Conservation (phyloP, 352 stramenopile species). For the Pythium biforme region DNA sequence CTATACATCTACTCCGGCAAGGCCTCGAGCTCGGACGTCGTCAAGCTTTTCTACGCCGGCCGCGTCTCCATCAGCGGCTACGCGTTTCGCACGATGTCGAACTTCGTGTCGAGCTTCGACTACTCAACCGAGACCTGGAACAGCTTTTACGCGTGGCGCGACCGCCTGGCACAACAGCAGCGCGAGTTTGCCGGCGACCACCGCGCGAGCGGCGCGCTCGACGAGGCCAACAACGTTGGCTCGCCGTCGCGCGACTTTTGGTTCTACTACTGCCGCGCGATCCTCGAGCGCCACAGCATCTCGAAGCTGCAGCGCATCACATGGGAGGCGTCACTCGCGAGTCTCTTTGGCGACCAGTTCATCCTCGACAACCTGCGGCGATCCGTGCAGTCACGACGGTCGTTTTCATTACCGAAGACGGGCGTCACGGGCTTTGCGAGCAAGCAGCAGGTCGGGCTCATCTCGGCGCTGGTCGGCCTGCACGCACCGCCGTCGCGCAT, state of each 20-base stretch:
- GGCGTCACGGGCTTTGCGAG: not conserved
- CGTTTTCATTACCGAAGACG: slow-evolving; percentile 2
- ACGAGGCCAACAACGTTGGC: slow-evolving; percentile 47
- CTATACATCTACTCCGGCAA: slow-evolving; percentile 87
- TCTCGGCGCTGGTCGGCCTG: slow-evolving; percentile 15
- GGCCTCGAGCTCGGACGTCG: slow-evolving; percentile 66
- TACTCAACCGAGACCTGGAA: slow-evolving; percentile 81
- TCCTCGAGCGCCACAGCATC: slow-evolving; percentile 64
- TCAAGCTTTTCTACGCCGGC: slow-evolving; percentile 81
- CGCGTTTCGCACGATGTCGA: slow-evolving; percentile 76
- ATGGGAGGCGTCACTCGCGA: slow-evolving; percentile 69
- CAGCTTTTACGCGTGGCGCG: slow-evolving; percentile 69
- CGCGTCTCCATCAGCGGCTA: slow-evolving; percentile 77
- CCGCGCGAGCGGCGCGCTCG: slow-evolving; percentile 34
- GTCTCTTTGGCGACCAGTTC: slow-evolving; percentile 61
- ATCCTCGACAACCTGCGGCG: slow-evolving; percentile 45
- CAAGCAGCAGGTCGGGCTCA: slow-evolving; percentile 14
- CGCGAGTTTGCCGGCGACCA: not conserved
- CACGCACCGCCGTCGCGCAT: slow-evolving; percentile 21
- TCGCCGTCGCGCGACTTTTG: slow-evolving; percentile 69
- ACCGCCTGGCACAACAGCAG: slow-evolving; percentile 34
- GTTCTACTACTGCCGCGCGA: slow-evolving; percentile 60
- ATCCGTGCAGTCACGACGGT: slow-evolving; percentile 17
- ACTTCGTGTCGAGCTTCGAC: slow-evolving; percentile 84
- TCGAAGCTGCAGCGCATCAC: slow-evolving; percentile 69